A percentile compares a stretch with the other conserved stretches of the same genome.
Evolutionary conservation across 345 rosid species (phyloP).

Genomic region (Acer negundo): DNA sequence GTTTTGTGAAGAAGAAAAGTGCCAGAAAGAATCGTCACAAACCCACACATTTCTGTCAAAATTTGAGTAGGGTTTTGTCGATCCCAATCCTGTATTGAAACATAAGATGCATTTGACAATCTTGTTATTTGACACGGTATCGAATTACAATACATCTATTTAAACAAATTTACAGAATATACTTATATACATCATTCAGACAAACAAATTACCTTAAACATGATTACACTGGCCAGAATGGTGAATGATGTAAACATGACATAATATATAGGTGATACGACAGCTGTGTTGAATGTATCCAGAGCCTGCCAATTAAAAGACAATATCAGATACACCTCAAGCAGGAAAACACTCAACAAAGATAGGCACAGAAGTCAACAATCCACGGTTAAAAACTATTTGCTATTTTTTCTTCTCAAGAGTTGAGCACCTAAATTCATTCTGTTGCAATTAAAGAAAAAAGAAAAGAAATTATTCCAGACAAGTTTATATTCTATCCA

Average conservation of each 20-base stretch:
- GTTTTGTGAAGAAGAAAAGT: slow-evolving; percentile 88
- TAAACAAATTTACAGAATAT: neutral
- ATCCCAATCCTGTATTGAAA: slow-evolving; percentile 71
- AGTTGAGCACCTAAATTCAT: neutral
- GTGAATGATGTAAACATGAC: slow-evolving; percentile 91
- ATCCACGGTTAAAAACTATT: neutral
- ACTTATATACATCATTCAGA: neutral
- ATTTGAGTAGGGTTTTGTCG: slow-evolving; percentile 81
- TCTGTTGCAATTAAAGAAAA: neutral
- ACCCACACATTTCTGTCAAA: slow-evolving; percentile 80
- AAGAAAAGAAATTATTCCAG: neutral
- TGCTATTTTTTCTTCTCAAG: neutral
- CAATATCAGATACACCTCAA: slow-evolving; percentile 5
- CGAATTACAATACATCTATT: neutral
- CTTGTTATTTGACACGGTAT: neutral
- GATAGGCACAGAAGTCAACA: neutral
- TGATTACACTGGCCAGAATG: slow-evolving; percentile 83
- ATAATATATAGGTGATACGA: slow-evolving; percentile 89
- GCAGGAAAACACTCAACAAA: slow-evolving; percentile 13
- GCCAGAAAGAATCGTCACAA: slow-evolving; percentile 80
- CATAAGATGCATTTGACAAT: neutral
- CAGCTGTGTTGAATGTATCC: slow-evolving; percentile 90
- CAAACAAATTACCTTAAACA: slow-evolving; percentile 71
- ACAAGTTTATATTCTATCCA: neutral
- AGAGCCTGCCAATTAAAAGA: slow-evolving; percentile 65